Percentiles rank a stretch among this genome's conserved stretches.
These are phyloP conservation scores for Trichoderma sp. DNA, from an alignment of 2,329 filamentous ascomycete species.

Conservation along the genomic window DNA sequence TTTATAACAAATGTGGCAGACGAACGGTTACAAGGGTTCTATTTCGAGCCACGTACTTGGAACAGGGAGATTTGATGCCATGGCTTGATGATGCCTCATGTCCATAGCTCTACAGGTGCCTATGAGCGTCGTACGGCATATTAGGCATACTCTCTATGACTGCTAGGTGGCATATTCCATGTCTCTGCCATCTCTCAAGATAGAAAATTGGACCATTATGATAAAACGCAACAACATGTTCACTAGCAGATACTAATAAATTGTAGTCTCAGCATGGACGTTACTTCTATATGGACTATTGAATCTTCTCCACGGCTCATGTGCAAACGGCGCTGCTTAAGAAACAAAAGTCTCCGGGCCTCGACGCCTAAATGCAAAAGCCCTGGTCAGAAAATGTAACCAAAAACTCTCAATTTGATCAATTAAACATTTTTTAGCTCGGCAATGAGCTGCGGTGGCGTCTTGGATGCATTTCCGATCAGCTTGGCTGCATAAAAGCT, in stretches of 20 bases:
- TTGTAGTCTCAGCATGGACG: neutral
- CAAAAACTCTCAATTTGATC: neutral
- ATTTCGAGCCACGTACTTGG: neutral
- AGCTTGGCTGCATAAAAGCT: slow-evolving; percentile 15
- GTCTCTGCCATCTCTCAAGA: neutral
- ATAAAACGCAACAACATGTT: neutral
- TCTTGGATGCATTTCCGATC: slow-evolving; percentile 13
- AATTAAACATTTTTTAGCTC: neutral
- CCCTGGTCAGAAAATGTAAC: neutral
- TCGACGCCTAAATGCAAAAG: neutral
- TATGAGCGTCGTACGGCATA: neutral
- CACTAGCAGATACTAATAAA: neutral
- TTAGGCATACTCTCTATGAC: neutral
- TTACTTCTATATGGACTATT: neutral
- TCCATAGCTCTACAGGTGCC: neutral
- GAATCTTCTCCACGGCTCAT: neutral
- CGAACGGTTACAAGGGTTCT: neutral
- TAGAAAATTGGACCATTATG: neutral
- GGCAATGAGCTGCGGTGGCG: slow-evolving; percentile 6
- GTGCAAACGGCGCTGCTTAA: neutral
- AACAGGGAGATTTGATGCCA: neutral
- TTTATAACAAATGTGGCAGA: neutral
- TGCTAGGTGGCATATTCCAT: neutral
- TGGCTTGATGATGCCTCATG: neutral
- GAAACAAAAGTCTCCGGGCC: neutral